Conservation (phyloP, 2,329 filamentous ascomycete genomes). For the Neonectria ditissima region DNA sequence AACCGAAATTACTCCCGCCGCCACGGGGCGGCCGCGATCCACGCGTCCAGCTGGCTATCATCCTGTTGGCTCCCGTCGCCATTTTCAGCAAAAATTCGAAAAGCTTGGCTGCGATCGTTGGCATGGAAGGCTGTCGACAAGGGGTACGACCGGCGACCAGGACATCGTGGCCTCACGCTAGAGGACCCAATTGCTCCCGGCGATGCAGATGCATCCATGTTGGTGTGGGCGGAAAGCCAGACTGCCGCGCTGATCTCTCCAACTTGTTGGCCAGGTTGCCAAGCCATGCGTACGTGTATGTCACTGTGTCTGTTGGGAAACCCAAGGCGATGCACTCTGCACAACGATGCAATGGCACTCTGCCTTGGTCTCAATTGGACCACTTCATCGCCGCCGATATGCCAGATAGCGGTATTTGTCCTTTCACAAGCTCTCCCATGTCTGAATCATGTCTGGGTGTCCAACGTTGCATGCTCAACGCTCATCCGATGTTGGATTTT, state of each 20-base stretch:
- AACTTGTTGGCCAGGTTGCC: constrained; percentile 1
- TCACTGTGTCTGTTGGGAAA: not conserved
- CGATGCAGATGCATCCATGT: constrained; percentile 11
- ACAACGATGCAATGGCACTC: constrained; percentile 9
- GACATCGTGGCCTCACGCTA: constrained; percentile 25
- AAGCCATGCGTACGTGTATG: constrained; percentile 12
- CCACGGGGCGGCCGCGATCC: constrained; percentile 37
- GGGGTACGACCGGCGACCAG: constrained; percentile 5
- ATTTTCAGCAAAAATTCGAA: constrained; percentile 26
- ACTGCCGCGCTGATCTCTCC: constrained; percentile 15
- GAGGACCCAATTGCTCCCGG: constrained; percentile 6
- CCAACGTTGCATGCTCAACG: constrained; percentile 32
- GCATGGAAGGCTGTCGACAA: not conserved
- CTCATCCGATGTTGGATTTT: constrained; percentile 18
- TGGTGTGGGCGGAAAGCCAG: constrained; percentile 10
- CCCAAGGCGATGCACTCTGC: not conserved
- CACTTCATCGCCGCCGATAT: not conserved
- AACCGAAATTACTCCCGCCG: constrained; percentile 53
- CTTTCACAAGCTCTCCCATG: not conserved
- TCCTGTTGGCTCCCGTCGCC: constrained; percentile 16
- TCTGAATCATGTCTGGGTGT: constrained; percentile 28
- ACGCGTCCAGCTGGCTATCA: constrained; percentile 34
- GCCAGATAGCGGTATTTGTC: not conserved
- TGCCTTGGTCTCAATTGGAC: not conserved
- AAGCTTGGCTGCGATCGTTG: constrained; percentile 28